Percentiles rank a stretch among this genome's conserved stretches.
These are phyloP conservation scores for Neopestalotiopsis rosae DNA, from an alignment of 2,329 filamentous ascomycete genomes.

Conservation along the genomic window DNA sequence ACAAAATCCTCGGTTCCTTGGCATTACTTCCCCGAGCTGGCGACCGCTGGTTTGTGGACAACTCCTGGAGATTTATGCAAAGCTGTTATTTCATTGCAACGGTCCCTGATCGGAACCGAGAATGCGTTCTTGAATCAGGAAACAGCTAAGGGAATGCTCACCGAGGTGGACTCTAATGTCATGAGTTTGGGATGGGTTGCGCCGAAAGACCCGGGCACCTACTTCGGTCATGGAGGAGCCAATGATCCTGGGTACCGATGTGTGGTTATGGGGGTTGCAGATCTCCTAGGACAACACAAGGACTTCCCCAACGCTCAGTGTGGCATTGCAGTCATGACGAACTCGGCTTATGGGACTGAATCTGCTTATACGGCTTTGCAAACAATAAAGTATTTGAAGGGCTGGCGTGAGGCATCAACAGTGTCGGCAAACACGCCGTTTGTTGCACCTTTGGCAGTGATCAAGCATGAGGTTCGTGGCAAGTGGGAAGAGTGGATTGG, in stretches of 20 bases:
- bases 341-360: not conserved
- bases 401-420: not conserved
- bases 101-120: not conserved
- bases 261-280: not conserved
- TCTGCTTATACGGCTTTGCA: not conserved
- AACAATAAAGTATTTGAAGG: slow-evolving; percentile 6
- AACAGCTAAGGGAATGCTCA: slow-evolving; percentile 14
- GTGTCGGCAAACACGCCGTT: not conserved
- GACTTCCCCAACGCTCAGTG: slow-evolving; percentile 3
- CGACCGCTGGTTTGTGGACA: slow-evolving; percentile 16
- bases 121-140: slow-evolving; percentile 2
- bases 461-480: not conserved
- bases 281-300: not conserved
- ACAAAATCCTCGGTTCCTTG: not conserved
- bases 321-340: slow-evolving; percentile 14
- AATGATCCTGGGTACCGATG: slow-evolving; percentile 16
- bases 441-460: slow-evolving; percentile 1
- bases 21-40: slow-evolving; percentile 12
- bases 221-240: slow-evolving; percentile 9
- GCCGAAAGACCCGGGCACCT: slow-evolving; percentile 9
- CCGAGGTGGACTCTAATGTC: slow-evolving; percentile 5
- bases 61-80: slow-evolving; percentile 14
- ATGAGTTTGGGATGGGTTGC: slow-evolving; percentile 14
- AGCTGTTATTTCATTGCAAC: slow-evolving; percentile 3
- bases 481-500: slow-evolving; percentile 12